Base-by-base conservation (phyloP, 2,329 filamentous ascomycete species). In the Microsporum canis region DNA sequence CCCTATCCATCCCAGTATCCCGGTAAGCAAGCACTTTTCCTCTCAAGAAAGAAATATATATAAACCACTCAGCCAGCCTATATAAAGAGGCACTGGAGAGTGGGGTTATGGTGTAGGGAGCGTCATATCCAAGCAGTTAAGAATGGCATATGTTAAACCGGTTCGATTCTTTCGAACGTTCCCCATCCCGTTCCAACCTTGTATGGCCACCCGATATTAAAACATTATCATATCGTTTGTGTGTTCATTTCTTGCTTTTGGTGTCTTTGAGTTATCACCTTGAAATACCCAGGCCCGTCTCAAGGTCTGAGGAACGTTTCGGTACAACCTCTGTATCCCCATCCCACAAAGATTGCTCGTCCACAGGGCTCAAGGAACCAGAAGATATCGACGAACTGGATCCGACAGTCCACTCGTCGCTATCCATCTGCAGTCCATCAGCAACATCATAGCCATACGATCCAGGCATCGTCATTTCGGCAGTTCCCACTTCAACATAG, bases 401-500 rank as follows among this genome's bases (percentile, higher is more conserved):
- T 63, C 88, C 90, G 53, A 92, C 83, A 6, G 90, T 92, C 91
- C 91, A 96, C 69, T 94, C 90, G 67, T 95, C 91, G 68, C 87
- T 90, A 66, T 91, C 86, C 58, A 82, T 80, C 53, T 81, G 77
- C 64, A 79, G 76, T 38, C 78, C 76, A 34, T 81, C 81, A 58
- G 82, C 78, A 64, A 85, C 73, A 63, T 78, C 80, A 64, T 83
- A 82, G 41, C 79, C 79, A 66, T 81, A 80, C 57, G 76, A 72
- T 56, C 78, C 75, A 63, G 76, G 71, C 33, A 57, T 38, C 3
- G 10, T 53, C 49, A 53, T 34, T 3, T 39, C 34, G 17, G 75
- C 74, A 62, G 95, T 88, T 68, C 92, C 92, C 62, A 87, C 76
- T 77, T 96, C 91, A 63, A 95, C 85, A 67, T 91, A 96, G 69